Evolutionary conservation across 805 yeast genomes (phyloP).

Genomic region (Torulaspora microellipsoides): DNA sequence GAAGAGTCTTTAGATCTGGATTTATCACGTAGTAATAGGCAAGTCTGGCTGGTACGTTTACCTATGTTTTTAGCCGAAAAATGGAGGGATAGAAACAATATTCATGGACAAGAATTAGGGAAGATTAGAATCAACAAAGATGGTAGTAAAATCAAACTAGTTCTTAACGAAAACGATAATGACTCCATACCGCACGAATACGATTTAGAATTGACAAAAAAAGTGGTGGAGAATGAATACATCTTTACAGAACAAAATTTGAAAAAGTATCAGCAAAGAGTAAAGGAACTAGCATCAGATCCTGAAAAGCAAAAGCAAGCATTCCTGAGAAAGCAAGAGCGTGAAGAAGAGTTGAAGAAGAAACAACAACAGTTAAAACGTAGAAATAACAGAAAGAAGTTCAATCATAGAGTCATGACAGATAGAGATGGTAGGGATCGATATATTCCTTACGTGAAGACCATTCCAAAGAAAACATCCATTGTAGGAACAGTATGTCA

Average conservation of each 20-base stretch:
- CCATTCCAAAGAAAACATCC: constrained; percentile 84
- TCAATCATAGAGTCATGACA: constrained; percentile 36
- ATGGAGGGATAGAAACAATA: constrained; percentile 62
- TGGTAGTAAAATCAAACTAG: constrained; percentile 48
- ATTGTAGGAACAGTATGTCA: constrained; percentile 84
- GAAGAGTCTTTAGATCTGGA: constrained; percentile 80
- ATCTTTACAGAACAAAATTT: constrained; percentile 85
- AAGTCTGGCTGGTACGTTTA: constrained; percentile 87
- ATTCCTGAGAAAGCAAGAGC: constrained; percentile 32
- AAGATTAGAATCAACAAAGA: constrained; percentile 68
- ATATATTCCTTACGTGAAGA: constrained; percentile 75
- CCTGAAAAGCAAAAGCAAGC: constrained; percentile 38
- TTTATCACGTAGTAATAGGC: constrained; percentile 53
- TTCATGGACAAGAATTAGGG: constrained; percentile 75
- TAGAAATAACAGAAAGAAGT: constrained; percentile 34
- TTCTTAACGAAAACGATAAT: constrained; percentile 47
- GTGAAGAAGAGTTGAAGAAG: constrained; percentile 35
- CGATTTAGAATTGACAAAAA: constrained; percentile 71
- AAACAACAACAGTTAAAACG: constrained; percentile 38
- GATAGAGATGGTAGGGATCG: constrained; percentile 42
- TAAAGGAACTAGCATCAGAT: constrained; percentile 33
- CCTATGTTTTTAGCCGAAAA: constrained; percentile 81
- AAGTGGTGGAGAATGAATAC: constrained; percentile 77
- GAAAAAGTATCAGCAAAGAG: constrained; percentile 45
- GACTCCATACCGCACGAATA: constrained; percentile 76